Base-by-base conservation (phyloP, 2,329 filamentous ascomycete genomes). In the Endoconidiophora laricicola region DNA sequence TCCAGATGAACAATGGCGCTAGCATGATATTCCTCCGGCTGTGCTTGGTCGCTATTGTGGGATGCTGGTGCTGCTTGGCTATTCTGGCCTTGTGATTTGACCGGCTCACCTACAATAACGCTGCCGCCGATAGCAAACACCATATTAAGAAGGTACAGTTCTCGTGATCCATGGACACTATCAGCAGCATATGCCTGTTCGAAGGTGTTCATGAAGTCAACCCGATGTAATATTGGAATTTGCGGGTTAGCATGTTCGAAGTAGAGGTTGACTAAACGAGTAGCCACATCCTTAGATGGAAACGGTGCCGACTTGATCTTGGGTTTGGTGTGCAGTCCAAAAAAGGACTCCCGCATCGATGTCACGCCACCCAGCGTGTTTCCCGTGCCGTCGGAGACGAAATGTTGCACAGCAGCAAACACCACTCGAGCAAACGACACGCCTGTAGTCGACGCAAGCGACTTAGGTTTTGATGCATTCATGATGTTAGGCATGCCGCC, bases 221-320 rank as follows among this genome's bases (percentile, higher is more conserved):
- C 81, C 37, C 85, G 79, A 61, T 96, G 90, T 46, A 96, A 69
- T 41, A 95, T 86, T 0, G 90, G 90, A 56, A 95, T 93, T 63
- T 96, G 90, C 3, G 90, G 88, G 61, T 96, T 96, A 1, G 90
- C 86, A 62, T 95, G 85, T 65, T 95, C 86, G 63, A 96, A 96
- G 63, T 95, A 96, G 37, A 95, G 73, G 49, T 79, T 76, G 37
- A 86, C 80, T 16, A 96, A 72, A 53, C 78, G 76, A 49, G 75
- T 65, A 1, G 80, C 90, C 2, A 94, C 69, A 29, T 83, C 77
- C 55, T 76, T 78, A 55, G 84, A 78, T 0, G 91, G 91, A 58
- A 96, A 95, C 0, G 79, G 73, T 0, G 88, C 88, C 42, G 84
- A 83, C 54, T 84, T 80, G 60, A 95, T 91, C 14, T 80, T 86